Evolutionary conservation across 179 eudicot species (phyloP).

Genomic region (Kewa caespitosa): DNA sequence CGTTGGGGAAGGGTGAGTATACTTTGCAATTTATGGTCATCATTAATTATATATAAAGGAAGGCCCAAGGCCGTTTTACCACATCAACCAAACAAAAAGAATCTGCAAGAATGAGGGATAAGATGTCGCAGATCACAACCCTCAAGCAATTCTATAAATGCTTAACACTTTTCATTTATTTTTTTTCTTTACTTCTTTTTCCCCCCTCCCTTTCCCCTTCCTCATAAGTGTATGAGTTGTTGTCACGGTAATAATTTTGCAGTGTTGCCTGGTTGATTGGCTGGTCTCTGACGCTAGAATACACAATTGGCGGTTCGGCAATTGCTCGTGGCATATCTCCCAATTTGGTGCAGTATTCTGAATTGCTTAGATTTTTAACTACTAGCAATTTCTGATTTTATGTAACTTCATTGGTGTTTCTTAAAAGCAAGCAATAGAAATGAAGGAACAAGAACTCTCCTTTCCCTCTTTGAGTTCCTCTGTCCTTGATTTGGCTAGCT

Average conservation of each 20-base stretch:
- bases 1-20: slow-evolving; percentile 85
- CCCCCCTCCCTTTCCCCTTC: too few relatives aligned
- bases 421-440: neutral
- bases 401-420: neutral
- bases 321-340: slow-evolving; percentile 99
- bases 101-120: neutral
- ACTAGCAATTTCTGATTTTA: neutral
- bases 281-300: slow-evolving; percentile 86
- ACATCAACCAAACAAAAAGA: too few relatives aligned
- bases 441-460: neutral
- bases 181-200: too few relatives aligned
- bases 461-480: neutral
- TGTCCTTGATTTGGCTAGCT: neutral
- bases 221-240: neutral
- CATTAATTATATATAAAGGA: too few relatives aligned
- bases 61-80: too few relatives aligned
- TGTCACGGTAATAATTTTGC: slow-evolving; percentile 23
- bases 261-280: slow-evolving; percentile 97
- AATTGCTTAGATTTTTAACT: too few relatives aligned
- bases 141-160: neutral
- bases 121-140: neutral
- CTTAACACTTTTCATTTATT: neutral
- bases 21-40: neutral
- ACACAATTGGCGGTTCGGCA: slow-evolving; percentile 91
- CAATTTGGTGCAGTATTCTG: slow-evolving; percentile 66